Evolutionary conservation across 805 yeast species (phyloP).

Genomic region (Ogataea ramenticola): DNA sequence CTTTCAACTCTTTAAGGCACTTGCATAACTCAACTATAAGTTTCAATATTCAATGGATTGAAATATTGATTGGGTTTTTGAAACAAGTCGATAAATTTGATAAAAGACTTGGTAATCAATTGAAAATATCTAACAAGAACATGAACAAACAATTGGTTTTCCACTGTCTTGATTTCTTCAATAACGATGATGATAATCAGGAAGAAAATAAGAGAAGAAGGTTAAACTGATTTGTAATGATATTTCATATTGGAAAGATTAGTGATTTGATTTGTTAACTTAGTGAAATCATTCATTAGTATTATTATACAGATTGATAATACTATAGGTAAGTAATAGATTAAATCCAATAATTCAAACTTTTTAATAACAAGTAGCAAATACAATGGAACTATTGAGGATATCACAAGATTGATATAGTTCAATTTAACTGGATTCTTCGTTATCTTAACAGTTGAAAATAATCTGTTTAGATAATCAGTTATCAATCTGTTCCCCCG

Average conservation of each 20-base stretch:
- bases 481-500: neutral
- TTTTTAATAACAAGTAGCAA: constrained; percentile 6
- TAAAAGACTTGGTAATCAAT: neutral
- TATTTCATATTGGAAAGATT: constrained; percentile 19
- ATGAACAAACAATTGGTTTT: neutral
- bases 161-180: constrained; percentile 7
- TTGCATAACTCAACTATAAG: neutral
- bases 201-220: too few relatives aligned
- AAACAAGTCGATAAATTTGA: constrained; percentile 8
- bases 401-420: constrained; percentile 1
- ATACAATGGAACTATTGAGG: constrained; percentile 4
- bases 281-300: constrained; percentile 11
- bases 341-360: constrained; percentile 10
- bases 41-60: constrained; percentile 1
- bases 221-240: constrained; percentile 25
- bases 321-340: constrained; percentile 21
- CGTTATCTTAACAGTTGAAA: neutral
- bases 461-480: neutral
- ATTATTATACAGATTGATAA: constrained; percentile 12
- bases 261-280: constrained; percentile 11
- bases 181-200: constrained; percentile 3
- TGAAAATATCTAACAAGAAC: neutral
- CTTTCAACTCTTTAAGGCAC: neutral
- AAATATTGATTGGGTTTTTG: constrained; percentile 15
- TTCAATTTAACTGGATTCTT: constrained; percentile 1